Evolutionary conservation across 163 green algal genomes (phyloP).

Genomic region (Chlorella variabilis): DNA sequence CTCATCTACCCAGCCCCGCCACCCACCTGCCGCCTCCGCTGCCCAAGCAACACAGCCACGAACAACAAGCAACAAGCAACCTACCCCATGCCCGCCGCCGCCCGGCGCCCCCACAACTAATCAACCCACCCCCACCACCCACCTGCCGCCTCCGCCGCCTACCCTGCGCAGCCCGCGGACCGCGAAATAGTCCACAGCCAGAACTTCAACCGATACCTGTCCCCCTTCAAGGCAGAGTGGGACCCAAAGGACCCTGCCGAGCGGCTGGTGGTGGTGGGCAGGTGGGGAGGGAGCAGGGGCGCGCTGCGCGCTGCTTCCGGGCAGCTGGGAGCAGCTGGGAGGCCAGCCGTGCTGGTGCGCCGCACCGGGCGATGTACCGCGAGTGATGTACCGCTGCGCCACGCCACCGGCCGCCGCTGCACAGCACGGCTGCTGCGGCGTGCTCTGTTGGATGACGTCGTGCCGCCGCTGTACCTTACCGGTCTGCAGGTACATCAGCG

Average conservation of each 20-base stretch:
- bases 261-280: constrained; percentile 50
- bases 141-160: neutral
- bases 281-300: neutral
- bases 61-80: too few species aligned
- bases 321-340: too few species aligned
- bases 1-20: too few species aligned
- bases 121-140: too few species aligned
- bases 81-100: too few species aligned
- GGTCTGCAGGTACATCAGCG: constrained; percentile 88
- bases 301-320: too few species aligned
- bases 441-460: too few species aligned
- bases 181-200: constrained; percentile 90
- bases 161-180: constrained; percentile 26
- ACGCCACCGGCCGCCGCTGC: neutral
- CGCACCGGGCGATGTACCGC: too few species aligned
- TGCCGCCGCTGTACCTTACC: neutral
- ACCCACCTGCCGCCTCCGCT: neutral
- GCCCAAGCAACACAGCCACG: neutral
- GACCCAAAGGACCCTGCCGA: constrained; percentile 79
- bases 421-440: neutral
- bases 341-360: too few species aligned
- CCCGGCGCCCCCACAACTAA: too few species aligned
- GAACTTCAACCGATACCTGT: constrained; percentile 93
- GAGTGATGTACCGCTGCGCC: too few species aligned
- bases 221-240: constrained; percentile 89